Evolutionary conservation across 306 rosid genomes (phyloP), one percentile per base, ranked within the genome.

Genomic region (Quercus aquifolioides): DNA sequence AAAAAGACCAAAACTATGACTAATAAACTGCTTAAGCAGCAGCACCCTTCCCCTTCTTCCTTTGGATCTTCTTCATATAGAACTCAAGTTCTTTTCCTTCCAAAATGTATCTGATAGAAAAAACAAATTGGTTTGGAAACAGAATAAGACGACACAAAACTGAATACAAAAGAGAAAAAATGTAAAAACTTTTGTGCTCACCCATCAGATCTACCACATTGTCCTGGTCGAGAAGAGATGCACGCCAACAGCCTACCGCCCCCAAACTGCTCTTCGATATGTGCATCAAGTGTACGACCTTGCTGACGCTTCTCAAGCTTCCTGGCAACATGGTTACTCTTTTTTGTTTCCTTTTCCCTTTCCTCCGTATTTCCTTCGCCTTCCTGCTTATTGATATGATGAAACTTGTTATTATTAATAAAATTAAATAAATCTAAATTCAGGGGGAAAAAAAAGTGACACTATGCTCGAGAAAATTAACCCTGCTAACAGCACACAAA

Each of bases 81-180:
- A 90, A 90, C 73, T 90, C 94, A 11, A 90, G 94, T 56, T 90
- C 94, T 83, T 90, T 90, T 4, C 92, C 94, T 84, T 90, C 92
- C 80, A 90, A 86, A 75, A 90, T 83, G 78, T 90, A 90, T 63
- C 94, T 90, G 88, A n/a, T 2, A 51, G 6, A 69, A 55, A 54
- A 25, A n/a, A 17, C 10, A 49, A 21, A 49, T 49, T 1, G 18
- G 17, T 21, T 6, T 31, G 19, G 43, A 19, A 33, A 55, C 17
- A 33, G 26, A 38, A 28, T 43, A 15, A 52, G 43, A 67, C 0
- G 65, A 69, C 51, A 51, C 6, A 18, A 26, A 71, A 10, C 38
- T 13, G 31, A 23, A 55, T 58, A 51, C 26, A 1, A 3, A 6
- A 57, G 20, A 57, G 20, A 28, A 64, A 4, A 5, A 30, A 18